phyloP scores from a whole-genome alignment of 768 basidiomycete genomes.

The Phlegmacium glaucopus region DNA sequence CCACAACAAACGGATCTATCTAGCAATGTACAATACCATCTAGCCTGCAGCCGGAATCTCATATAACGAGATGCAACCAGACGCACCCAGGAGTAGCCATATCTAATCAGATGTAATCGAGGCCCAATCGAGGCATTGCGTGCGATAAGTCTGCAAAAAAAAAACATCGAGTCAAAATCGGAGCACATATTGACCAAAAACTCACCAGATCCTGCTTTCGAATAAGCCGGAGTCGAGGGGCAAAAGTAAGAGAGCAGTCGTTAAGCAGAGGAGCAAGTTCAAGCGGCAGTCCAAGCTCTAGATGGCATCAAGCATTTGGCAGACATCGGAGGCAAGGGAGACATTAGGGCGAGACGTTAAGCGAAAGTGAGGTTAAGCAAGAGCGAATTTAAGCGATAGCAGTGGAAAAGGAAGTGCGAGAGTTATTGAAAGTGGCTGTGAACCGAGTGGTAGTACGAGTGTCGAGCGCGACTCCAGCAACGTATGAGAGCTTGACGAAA shows the following conservation, averaged over 20 bases:
- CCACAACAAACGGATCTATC: background rate
- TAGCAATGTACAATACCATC: background rate
- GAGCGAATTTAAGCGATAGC: background rate
- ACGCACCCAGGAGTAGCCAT: background rate
- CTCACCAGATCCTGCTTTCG: background rate
- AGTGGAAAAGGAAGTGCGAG: background rate
- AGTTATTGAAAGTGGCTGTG: background rate
- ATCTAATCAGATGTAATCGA: background rate
- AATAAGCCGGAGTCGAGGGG: background rate
- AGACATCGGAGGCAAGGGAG: background rate
- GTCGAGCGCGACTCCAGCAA: too few species aligned
- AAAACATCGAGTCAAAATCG: background rate
- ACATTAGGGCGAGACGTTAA: background rate
- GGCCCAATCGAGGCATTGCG: background rate
- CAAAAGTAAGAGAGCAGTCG: slow-evolving; percentile 3
- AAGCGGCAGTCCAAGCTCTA: background rate
- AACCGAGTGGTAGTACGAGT: too few species aligned
- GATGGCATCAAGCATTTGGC: background rate
- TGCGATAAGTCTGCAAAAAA: background rate
- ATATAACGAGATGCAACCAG: background rate
- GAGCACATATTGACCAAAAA: background rate
- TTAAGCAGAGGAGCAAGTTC: background rate
- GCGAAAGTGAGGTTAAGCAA: background rate
- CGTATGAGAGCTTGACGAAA: too few species aligned
- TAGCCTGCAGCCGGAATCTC: background rate